Evolutionary conservation across 495 filamentous ascomycete species (phyloP).

Genomic region (Poronia punctata): DNA sequence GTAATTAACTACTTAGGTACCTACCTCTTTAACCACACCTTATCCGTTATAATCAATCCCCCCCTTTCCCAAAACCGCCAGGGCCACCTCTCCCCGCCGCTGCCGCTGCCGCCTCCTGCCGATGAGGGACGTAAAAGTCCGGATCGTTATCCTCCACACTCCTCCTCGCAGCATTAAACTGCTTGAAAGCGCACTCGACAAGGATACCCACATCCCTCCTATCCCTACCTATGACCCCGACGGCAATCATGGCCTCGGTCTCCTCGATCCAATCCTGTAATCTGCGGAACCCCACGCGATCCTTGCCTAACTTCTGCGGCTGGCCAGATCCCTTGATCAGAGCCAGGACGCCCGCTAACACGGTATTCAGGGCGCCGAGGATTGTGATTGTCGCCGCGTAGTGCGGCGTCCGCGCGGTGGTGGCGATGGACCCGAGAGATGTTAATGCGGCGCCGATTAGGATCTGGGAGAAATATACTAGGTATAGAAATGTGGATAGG

Average conservation of each 20-base stretch:
- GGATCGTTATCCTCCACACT: conserved; percentile 38
- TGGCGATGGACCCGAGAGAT: conserved; percentile 36
- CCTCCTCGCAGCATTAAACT: conserved; percentile 38
- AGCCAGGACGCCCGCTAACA: conserved; percentile 43
- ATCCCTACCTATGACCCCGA: conserved; percentile 37
- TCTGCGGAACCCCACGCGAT: conserved; percentile 33
- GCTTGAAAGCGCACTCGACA: conserved; percentile 37
- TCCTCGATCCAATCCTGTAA: conserved; percentile 36
- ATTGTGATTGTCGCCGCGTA: conserved; percentile 35
- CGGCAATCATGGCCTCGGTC: conserved; percentile 25
- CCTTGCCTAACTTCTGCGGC: conserved; percentile 33
- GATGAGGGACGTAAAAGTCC: conserved; percentile 32
- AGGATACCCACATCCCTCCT: conserved; percentile 37
- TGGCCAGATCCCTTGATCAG: conserved; percentile 39
- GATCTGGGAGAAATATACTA: conserved; percentile 35
- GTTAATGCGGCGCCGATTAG: conserved; percentile 41
- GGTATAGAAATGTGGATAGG: conserved; percentile 28
- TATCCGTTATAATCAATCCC: too few species aligned
- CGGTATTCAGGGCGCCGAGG: conserved; percentile 42
- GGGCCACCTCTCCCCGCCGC: too few species aligned
- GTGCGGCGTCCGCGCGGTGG: too few species aligned
- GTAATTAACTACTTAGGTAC: too few species aligned
- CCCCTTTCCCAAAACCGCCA: too few species aligned
- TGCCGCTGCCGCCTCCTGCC: conserved; percentile 3
- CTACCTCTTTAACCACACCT: too few species aligned